Base-by-base conservation (phyloP, 2,329 filamentous ascomycete genomes). In the Chaetomiaceae sp. region DNA sequence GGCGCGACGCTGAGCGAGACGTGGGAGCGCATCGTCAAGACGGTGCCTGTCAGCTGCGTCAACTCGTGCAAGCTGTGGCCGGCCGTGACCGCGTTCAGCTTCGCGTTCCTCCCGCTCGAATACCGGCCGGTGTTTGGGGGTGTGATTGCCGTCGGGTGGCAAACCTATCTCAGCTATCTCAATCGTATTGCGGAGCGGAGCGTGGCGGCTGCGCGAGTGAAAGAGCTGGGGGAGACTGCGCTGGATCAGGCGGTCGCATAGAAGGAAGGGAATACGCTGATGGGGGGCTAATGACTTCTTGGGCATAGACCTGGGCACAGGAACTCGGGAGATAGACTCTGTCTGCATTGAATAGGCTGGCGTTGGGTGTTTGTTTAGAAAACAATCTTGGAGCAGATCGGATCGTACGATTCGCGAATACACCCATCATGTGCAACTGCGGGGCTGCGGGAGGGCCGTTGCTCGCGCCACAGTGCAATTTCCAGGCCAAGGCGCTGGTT, bases 41-140 rank as follows among this genome's bases (percentile, higher is more conserved):
- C 89, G 0, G 84, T 95, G 0, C 88, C 89, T 0, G 73, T 76
- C 19, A 89, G 83, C 60, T 79, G 87, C 60, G 64, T 80, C 60
- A 95, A 93, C 63, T 86, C 83, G 50, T 81, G 83, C 63, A 95
- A 94, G 68, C 66, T 96, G 19, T 96, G 90, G 90, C 91, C 90
- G 0, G 80, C 81, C 0, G 84, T 95, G 14, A 94, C 85, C 12
- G 88, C 88, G 0, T 83, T 96, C 61, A 90, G 76, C 64, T 94
- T 96, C 60, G 81, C 84, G n/a, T 93, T 88, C 59, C 71, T 96
- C 4, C 79, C 83, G 20, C 72, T 88, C 38, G 81, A 91, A 60
- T 91, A 88, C 65, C 74, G 90, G 41, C 86, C 81, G 57, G 75
- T 95, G 14, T 93, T 95, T 56, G 80, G 84, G 0, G 88, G 86